A percentile compares a stretch with the other conserved stretches of the same genome.
Evolutionary conservation across 2,329 filamentous ascomycete species (phyloP).

Genomic region (Rutstroemia sp.): DNA sequence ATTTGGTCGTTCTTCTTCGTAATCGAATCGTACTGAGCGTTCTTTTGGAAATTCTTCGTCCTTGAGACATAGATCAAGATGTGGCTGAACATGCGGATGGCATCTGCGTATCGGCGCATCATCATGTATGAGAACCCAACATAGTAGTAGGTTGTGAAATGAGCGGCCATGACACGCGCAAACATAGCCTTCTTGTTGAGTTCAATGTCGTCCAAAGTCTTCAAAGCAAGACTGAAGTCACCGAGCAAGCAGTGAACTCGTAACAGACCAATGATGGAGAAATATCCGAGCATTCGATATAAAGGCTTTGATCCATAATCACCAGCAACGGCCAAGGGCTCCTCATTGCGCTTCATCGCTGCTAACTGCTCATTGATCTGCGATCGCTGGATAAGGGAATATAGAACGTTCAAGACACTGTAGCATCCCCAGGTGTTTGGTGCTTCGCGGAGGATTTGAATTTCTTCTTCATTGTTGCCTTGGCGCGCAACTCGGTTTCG

Average conservation of each 20-base stretch:
- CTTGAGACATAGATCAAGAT: slow-evolving; percentile 97
- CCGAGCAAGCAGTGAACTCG: slow-evolving; percentile 94
- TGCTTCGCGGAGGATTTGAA: slow-evolving; percentile 85
- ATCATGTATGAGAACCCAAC: slow-evolving; percentile 99
- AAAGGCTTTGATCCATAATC: slow-evolving; percentile 92
- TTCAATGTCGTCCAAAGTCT: slow-evolving; percentile 98
- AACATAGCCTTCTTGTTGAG: slow-evolving; percentile 99
- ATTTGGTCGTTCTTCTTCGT: slow-evolving; percentile 99
- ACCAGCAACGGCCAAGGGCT: slow-evolving; percentile 78
- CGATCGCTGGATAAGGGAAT: slow-evolving; percentile 96
- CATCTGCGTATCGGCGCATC: slow-evolving; percentile 99
- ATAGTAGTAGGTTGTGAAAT: slow-evolving; percentile 99
- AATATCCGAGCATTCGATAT: slow-evolving; percentile 98
- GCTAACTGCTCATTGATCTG: slow-evolving; percentile 97
- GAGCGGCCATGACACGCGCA: slow-evolving; percentile 96
- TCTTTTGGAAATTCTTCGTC: slow-evolving; percentile 99
- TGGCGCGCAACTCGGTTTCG: slow-evolving; percentile 81
- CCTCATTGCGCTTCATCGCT: slow-evolving; percentile 90
- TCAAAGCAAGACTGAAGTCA: slow-evolving; percentile 95
- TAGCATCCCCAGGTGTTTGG: slow-evolving; percentile 99
- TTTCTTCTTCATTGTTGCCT: slow-evolving; percentile 84
- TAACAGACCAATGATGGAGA: slow-evolving; percentile 95
- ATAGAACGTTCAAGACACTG: slow-evolving; percentile 97
- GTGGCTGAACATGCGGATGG: slow-evolving; percentile 99
- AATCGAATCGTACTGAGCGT: slow-evolving; percentile 94